Conservation (phyloP, 768 basidiomycete genomes). For the Epithele typhae region DNA sequence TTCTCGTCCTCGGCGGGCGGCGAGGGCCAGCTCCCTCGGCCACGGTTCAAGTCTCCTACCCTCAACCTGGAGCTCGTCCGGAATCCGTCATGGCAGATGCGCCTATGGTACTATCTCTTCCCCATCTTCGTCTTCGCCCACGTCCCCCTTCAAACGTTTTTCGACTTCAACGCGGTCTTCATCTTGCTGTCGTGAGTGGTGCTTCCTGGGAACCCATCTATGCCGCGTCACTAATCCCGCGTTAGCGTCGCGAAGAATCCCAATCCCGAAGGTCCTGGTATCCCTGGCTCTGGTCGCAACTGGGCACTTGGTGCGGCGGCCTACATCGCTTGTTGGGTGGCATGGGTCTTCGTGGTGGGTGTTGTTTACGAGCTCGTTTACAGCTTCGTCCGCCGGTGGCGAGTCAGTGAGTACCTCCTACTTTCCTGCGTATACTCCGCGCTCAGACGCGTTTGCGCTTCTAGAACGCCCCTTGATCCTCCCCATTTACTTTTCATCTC, state of each 20-base stretch:
- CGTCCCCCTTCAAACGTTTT: constrained; percentile 72
- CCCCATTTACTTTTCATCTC: constrained; percentile 78
- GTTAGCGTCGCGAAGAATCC: constrained; percentile 71
- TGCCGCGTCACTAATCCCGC: constrained; percentile 2
- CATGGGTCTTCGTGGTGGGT: constrained; percentile 70
- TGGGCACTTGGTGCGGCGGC: constrained; percentile 84
- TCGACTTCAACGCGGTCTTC: constrained; percentile 87
- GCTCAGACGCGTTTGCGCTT: neutral
- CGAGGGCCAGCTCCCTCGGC: constrained; percentile 38
- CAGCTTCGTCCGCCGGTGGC: constrained; percentile 72
- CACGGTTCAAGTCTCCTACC: constrained; percentile 61
- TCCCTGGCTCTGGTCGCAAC: constrained; percentile 66
- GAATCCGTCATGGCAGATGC: constrained; percentile 50
- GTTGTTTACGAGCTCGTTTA: constrained; percentile 75
- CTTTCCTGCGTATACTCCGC: constrained; percentile 3
- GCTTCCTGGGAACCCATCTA: neutral
- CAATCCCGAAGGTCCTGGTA: constrained; percentile 62
- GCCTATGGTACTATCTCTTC: constrained; percentile 62
- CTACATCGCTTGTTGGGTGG: constrained; percentile 77
- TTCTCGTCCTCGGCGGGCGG: constrained; percentile 31
- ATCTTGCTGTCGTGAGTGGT: constrained; percentile 74
- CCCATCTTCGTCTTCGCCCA: constrained; percentile 72
- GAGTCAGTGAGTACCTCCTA: constrained; percentile 57
- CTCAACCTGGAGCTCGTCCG: constrained; percentile 67
- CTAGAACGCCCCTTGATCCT: constrained; percentile 79